phyloP scores from a whole-genome alignment of 345 rosid genomes.

The Eucalyptus victrix region DNA sequence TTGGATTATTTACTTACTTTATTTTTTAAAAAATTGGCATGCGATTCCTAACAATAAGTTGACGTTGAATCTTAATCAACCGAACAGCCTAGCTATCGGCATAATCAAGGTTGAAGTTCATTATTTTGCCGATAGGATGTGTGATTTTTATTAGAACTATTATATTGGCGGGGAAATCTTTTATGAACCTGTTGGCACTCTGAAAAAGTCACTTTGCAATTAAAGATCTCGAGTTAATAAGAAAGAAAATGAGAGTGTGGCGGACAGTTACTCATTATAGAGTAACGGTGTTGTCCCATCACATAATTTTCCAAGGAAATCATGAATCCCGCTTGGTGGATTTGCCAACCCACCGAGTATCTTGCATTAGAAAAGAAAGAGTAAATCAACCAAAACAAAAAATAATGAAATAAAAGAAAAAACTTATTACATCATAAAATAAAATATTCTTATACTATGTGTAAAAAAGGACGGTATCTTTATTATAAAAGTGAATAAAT shows the following conservation, averaged over 20 bases:
- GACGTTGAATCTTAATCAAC: not conserved
- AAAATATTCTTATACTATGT: not conserved
- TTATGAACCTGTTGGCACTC: not conserved
- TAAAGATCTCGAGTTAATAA: not conserved
- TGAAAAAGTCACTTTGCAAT: not conserved
- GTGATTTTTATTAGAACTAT: not conserved
- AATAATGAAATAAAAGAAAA: not conserved
- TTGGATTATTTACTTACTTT: accelerated
- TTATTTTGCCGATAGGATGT: not conserved
- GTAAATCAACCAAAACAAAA: not conserved
- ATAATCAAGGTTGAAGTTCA: not conserved
- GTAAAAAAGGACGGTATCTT: not conserved
- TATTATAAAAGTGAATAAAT: not conserved
- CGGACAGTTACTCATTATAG: not conserved
- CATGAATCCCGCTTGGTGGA: not conserved
- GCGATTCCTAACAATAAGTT: not conserved
- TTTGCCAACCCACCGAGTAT: not conserved
- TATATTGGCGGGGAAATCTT: not conserved
- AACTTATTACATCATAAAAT: not conserved
- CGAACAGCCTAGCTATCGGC: not conserved
- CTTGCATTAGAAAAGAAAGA: not conserved
- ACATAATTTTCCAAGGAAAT: not conserved
- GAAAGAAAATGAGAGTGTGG: not conserved
- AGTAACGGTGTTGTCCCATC: not conserved
- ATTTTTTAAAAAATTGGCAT: not conserved